phyloP scores from a whole-genome alignment of 164 flowering plant species.

The Vitis labrusca region DNA sequence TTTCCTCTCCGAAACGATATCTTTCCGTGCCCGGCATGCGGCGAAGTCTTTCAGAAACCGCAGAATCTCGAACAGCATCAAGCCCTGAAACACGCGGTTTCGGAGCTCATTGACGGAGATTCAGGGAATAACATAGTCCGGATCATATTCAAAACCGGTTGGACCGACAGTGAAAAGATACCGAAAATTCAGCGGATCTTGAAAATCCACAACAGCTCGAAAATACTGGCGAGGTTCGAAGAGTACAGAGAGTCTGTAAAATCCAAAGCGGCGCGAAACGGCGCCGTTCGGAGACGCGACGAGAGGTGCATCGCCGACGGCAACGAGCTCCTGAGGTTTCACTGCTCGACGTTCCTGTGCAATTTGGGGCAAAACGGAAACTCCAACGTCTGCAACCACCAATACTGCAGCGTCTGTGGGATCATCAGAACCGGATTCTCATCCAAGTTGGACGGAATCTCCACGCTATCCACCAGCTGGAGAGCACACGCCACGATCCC shows the following conservation, averaged over 20 bases:
- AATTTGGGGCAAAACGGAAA: constrained; percentile 59
- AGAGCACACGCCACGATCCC: constrained; percentile 76
- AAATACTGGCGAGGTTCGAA: constrained; percentile 62
- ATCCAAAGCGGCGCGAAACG: constrained; percentile 39
- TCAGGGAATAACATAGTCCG: constrained; percentile 67
- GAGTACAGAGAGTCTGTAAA: constrained; percentile 72
- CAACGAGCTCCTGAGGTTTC: constrained; percentile 80
- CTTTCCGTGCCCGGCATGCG: constrained; percentile 73
- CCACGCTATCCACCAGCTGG: constrained; percentile 59
- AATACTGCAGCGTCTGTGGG: constrained; percentile 73
- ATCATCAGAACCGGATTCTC: constrained; percentile 76
- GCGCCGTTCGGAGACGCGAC: constrained; percentile 29
- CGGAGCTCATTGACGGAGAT: constrained; percentile 72
- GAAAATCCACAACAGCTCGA: constrained; percentile 73
- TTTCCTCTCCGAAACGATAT: constrained; percentile 60
- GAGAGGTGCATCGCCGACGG: constrained; percentile 87
- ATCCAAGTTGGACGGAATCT: constrained; percentile 76
- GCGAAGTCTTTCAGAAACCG: constrained; percentile 60
- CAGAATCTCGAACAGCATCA: constrained; percentile 65
- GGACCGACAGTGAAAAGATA: constrained; percentile 33
- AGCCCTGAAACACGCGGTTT: constrained; percentile 61
- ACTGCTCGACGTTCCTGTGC: constrained; percentile 73
- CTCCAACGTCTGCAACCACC: constrained; percentile 50
- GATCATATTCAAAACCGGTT: constrained; percentile 77
- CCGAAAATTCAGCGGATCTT: constrained; percentile 56